These are phyloP conservation scores for Aspergillus udagawae DNA, from an alignment of 2,329 filamentous ascomycete species.

Conservation along the genomic window DNA sequence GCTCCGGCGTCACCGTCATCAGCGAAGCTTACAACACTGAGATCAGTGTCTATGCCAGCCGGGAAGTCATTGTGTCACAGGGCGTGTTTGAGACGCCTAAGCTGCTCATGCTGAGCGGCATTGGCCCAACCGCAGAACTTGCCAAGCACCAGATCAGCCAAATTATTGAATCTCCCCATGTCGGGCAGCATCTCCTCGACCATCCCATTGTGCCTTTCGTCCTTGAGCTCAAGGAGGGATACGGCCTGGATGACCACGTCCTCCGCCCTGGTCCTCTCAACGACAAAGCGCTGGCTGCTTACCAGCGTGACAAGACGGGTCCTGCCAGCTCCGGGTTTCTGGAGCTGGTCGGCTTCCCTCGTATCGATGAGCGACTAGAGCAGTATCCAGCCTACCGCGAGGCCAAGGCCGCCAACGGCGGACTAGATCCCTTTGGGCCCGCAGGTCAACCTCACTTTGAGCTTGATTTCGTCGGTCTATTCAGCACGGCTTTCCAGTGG, in stretches of 20 bases:
- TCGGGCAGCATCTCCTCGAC: conserved; percentile 33
- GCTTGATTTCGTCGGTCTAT: conserved; percentile 60
- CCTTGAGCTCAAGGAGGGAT: conserved; percentile 42
- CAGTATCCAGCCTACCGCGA: conserved; percentile 47
- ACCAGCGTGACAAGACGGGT: conserved; percentile 39
- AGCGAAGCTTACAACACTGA: conserved; percentile 36
- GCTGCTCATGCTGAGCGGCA: conserved; percentile 48
- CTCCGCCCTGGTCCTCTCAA: conserved; percentile 32
- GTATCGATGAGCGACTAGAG: conserved; percentile 53
- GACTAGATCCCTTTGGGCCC: conserved; percentile 52
- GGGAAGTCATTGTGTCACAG: conserved; percentile 47
- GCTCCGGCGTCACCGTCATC: conserved; percentile 48
- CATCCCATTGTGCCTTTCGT: conserved; percentile 42
- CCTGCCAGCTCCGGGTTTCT: conserved; percentile 42
- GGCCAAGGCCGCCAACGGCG: conserved; percentile 39
- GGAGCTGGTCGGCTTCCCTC: conserved; percentile 55
- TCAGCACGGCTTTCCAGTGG: conserved; percentile 50
- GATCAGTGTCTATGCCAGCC: conserved; percentile 46
- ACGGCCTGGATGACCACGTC: conserved; percentile 38
- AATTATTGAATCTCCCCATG: conserved; percentile 28
- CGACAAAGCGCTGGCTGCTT: conserved; percentile 33
- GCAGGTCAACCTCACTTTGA: conserved; percentile 59
- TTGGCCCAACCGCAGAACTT: conserved; percentile 43
- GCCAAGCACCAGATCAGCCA: conserved; percentile 27
- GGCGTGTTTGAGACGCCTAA: conserved; percentile 53